Conservation (phyloP, 2,329 filamentous ascomycete species). For the Fusarium brevicatenulatum region DNA sequence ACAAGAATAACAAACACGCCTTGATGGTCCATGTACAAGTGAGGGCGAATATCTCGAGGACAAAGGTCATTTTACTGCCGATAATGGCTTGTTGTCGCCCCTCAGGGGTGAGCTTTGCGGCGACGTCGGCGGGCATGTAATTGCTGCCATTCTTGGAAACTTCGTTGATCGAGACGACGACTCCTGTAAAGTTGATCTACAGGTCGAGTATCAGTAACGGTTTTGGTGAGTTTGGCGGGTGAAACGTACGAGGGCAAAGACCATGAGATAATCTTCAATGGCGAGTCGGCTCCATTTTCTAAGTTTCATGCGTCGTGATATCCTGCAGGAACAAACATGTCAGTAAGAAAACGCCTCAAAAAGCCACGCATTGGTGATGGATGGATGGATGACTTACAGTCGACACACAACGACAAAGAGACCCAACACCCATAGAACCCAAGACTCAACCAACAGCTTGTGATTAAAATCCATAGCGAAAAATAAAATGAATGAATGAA, state of each 20-base stretch:
- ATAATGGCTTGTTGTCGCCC: conserved; percentile 55
- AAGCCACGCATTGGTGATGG: not conserved
- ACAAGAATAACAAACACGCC: conserved; percentile 62
- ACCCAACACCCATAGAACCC: conserved; percentile 45
- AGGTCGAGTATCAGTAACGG: not conserved
- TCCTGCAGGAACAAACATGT: not conserved
- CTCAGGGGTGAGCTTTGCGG: conserved; percentile 55
- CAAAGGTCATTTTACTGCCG: conserved; percentile 65
- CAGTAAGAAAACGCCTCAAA: not conserved
- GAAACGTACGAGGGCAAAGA: conserved; percentile 55
- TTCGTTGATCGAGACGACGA: conserved; percentile 55
- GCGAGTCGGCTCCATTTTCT: conserved; percentile 60
- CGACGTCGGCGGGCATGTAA: conserved; percentile 52
- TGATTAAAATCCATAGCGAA: conserved; percentile 42
- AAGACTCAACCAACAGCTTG: conserved; percentile 45
- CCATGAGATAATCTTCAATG: conserved; percentile 67
- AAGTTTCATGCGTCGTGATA: conserved; percentile 51
- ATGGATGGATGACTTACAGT: conserved; percentile 27
- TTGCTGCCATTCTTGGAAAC: conserved; percentile 58
- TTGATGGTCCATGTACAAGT: conserved; percentile 64
- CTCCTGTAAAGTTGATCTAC: conserved; percentile 51
- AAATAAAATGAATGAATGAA: not conserved
- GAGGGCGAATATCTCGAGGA: conserved; percentile 63
- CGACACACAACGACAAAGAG: conserved; percentile 42
- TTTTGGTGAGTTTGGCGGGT: not conserved